These are phyloP conservation scores for Recurvomyces mirabilis DNA, from an alignment of 495 filamentous ascomycete genomes.

Conservation along the genomic window DNA sequence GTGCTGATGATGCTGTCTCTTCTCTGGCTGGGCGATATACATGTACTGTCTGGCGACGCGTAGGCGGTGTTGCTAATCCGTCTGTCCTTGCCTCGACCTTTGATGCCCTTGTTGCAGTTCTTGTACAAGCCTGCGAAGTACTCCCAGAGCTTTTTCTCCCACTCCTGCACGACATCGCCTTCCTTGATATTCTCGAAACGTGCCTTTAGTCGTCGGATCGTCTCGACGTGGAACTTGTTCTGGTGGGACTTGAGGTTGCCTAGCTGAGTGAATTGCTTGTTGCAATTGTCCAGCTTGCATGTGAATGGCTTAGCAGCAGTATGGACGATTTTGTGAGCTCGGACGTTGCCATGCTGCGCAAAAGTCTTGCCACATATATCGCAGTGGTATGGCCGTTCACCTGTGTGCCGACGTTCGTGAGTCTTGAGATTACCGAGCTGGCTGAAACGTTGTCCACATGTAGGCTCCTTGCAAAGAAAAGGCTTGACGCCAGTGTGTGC, in stretches of 20 bases:
- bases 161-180: constrained; percentile 47
- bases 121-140: constrained; percentile 86
- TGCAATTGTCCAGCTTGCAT: constrained; percentile 70
- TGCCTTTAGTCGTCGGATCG: constrained; percentile 57
- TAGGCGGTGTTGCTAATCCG: constrained; percentile 10
- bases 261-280: constrained; percentile 76
- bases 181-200: constrained; percentile 59
- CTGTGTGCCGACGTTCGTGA: constrained; percentile 75
- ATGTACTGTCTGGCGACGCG: neutral
- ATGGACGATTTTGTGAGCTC: constrained; percentile 78
- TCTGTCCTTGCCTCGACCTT: constrained; percentile 79
- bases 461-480: constrained; percentile 67
- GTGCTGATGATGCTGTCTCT: too few species aligned
- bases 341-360: constrained; percentile 76
- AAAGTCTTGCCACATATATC: constrained; percentile 72
- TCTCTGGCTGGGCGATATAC: too few species aligned
- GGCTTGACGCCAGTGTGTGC: constrained; percentile 87
- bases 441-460: constrained; percentile 72
- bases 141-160: constrained; percentile 71
- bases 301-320: constrained; percentile 63
- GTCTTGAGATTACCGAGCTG: constrained; percentile 88
- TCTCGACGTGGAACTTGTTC: constrained; percentile 76
- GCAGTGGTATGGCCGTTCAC: constrained; percentile 77
- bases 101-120: constrained; percentile 89
- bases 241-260: constrained; percentile 94